These are phyloP conservation scores for Ramalina intermedia DNA, from an alignment of 495 filamentous ascomycete species.

Conservation along the genomic window DNA sequence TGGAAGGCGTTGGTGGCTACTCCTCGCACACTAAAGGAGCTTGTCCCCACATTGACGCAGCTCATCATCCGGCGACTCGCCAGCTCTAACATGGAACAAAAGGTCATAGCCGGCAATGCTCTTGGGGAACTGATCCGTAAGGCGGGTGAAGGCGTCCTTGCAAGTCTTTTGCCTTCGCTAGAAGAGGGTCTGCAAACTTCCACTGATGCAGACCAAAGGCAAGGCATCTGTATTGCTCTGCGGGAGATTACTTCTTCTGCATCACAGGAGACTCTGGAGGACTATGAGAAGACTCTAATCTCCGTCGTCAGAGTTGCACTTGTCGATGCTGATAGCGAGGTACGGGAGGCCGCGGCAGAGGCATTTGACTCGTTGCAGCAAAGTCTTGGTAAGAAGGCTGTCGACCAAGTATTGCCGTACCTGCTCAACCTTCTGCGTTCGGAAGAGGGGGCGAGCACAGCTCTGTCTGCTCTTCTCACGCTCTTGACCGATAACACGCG, in stretches of 20 bases:
- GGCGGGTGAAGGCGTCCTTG: slow-evolving; percentile 82
- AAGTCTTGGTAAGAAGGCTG: slow-evolving; percentile 79
- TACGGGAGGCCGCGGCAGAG: slow-evolving; percentile 90
- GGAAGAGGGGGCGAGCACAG: slow-evolving; percentile 80
- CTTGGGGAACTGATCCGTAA: slow-evolving; percentile 93
- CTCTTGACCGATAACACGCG: slow-evolving; percentile 84
- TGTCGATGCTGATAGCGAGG: slow-evolving; percentile 76
- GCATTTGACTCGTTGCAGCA: slow-evolving; percentile 91
- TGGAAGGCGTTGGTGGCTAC: slow-evolving; percentile 96
- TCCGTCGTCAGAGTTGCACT: slow-evolving; percentile 87
- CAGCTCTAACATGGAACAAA: slow-evolving; percentile 94
- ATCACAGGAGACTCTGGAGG: slow-evolving; percentile 74
- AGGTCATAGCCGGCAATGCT: slow-evolving; percentile 93
- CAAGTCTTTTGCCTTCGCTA: slow-evolving; percentile 76
- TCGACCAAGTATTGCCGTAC: slow-evolving; percentile 88
- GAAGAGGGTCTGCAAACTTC: slow-evolving; percentile 84
- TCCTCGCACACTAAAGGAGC: slow-evolving; percentile 82
- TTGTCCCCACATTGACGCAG: slow-evolving; percentile 85
- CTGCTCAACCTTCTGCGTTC: slow-evolving; percentile 74
- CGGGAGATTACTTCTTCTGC: slow-evolving; percentile 89
- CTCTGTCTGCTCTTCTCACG: slow-evolving; percentile 79
- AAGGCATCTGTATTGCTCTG: slow-evolving; percentile 94
- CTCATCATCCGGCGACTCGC: slow-evolving; percentile 88
- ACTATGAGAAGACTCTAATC: slow-evolving; percentile 88
- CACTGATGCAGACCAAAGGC: slow-evolving; percentile 82